Percentiles rank a stretch among this genome's conserved stretches.
These are phyloP conservation scores for Suillus cothurnatus DNA, from an alignment of 768 basidiomycete species.

Conservation along the genomic window DNA sequence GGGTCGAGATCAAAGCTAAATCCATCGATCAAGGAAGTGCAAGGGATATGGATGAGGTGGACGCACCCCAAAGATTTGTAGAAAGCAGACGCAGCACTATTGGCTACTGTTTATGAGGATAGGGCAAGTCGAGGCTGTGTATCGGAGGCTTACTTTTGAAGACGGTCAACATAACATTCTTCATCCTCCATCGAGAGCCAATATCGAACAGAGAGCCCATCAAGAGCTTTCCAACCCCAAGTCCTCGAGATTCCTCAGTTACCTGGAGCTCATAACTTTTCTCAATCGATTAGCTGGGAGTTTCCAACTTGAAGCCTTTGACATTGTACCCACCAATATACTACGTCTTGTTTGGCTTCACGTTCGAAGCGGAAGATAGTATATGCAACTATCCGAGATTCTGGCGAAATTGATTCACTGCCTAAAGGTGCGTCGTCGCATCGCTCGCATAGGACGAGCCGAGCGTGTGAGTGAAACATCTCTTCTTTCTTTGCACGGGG, in stretches of 20 bases:
- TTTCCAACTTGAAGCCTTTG: background rate
- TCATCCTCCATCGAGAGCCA: slow-evolving; percentile 55
- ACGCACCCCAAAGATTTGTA: slow-evolving; percentile 59
- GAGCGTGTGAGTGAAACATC: slow-evolving; percentile 58
- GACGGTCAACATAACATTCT: slow-evolving; percentile 75
- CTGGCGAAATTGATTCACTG: slow-evolving; percentile 15
- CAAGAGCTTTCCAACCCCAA: slow-evolving; percentile 61
- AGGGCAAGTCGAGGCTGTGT: background rate
- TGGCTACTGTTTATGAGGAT: slow-evolving; percentile 37
- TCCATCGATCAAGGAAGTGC: background rate
- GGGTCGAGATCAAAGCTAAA: slow-evolving; percentile 57
- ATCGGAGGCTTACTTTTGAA: slow-evolving; percentile 57
- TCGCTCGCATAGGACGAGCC: slow-evolving; percentile 54
- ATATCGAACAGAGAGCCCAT: slow-evolving; percentile 52
- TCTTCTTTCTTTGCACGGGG: slow-evolving; percentile 57
- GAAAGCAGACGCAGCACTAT: slow-evolving; percentile 47
- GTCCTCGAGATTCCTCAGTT: slow-evolving; percentile 40
- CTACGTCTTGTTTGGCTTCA: slow-evolving; percentile 57
- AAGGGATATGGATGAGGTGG: background rate
- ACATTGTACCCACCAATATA: slow-evolving; percentile 64
- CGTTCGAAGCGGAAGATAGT: slow-evolving; percentile 74
- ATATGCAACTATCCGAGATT: slow-evolving; percentile 39
- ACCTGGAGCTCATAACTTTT: slow-evolving; percentile 81
- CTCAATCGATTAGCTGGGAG: slow-evolving; percentile 1
- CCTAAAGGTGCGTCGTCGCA: slow-evolving; percentile 6